Evolutionary conservation across 2,329 filamentous ascomycete genomes (phyloP).

Genomic region (Capronia americana): DNA sequence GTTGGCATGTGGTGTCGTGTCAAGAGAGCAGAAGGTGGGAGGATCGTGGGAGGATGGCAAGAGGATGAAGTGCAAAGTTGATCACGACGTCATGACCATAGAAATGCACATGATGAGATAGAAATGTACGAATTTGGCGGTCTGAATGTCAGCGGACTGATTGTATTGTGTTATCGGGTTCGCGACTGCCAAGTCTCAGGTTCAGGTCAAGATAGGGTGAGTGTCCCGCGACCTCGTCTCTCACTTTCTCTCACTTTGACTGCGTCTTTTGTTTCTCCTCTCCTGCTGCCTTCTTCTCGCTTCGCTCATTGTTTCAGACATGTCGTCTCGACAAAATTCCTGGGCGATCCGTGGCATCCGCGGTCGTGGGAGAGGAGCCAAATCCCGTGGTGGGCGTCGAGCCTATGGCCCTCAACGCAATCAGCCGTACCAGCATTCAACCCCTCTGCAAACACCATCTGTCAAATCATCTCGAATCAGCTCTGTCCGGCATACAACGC

Average conservation of each 20-base stretch:
- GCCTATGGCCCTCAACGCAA: background rate
- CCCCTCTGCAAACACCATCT: constrained; percentile 11
- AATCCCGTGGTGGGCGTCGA: background rate
- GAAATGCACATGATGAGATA: constrained; percentile 9
- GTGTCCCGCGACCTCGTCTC: background rate
- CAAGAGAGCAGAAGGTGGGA: constrained; percentile 81
- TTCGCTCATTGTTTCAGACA: background rate
- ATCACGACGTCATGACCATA: constrained; percentile 27
- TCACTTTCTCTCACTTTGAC: background rate
- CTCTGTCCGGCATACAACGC: background rate
- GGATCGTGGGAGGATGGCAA: constrained; percentile 69
- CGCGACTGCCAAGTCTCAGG: constrained; percentile 16
- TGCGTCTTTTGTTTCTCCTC: background rate
- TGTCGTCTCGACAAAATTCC: background rate
- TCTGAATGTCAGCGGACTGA: constrained; percentile 7
- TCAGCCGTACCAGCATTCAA: constrained; percentile 13
- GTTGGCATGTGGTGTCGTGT: constrained; percentile 92
- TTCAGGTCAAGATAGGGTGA: constrained; percentile 2
- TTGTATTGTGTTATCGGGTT: background rate
- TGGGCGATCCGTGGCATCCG: background rate
- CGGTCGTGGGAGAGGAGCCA: constrained; percentile 4
- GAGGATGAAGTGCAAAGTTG: constrained; percentile 72
- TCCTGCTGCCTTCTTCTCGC: background rate
- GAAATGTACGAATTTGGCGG: constrained; percentile 8
- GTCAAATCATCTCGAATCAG: constrained; percentile 3